phyloP scores from a whole-genome alignment of 2,329 filamentous ascomycete species.

The Claviceps spartinae region DNA sequence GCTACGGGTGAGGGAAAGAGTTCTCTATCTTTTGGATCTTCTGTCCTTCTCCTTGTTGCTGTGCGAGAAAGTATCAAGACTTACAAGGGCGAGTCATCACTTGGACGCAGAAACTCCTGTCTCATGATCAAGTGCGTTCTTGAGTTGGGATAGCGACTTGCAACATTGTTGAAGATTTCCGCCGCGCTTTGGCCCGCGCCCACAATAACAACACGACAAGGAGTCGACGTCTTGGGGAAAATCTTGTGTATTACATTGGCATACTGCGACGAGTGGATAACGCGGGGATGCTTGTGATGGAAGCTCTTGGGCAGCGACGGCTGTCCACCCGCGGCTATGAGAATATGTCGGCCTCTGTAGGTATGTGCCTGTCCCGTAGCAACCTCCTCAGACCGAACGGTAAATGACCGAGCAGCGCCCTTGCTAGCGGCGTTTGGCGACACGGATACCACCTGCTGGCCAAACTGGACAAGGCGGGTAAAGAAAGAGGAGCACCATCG shows the following conservation, averaged over 20 bases:
- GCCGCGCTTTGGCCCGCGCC: slow-evolving; percentile 87
- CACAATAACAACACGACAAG: slow-evolving; percentile 68
- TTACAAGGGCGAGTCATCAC: slow-evolving; percentile 92
- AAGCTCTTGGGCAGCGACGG: slow-evolving; percentile 58
- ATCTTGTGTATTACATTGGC: slow-evolving; percentile 48
- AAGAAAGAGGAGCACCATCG: slow-evolving; percentile 83
- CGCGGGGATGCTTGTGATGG: slow-evolving; percentile 53
- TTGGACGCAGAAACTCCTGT: slow-evolving; percentile 70
- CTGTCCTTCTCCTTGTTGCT: background rate
- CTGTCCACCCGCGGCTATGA: slow-evolving; percentile 44
- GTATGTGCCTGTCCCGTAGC: slow-evolving; percentile 40
- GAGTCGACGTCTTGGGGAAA: slow-evolving; percentile 38
- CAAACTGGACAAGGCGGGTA: slow-evolving; percentile 57
- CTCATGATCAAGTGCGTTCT: slow-evolving; percentile 69
- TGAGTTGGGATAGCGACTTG: slow-evolving; percentile 68
- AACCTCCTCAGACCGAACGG: slow-evolving; percentile 50
- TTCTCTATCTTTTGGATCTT: background rate
- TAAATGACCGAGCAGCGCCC: slow-evolving; percentile 48
- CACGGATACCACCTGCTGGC: slow-evolving; percentile 62
- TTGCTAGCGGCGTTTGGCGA: slow-evolving; percentile 34
- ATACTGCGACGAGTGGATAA: slow-evolving; percentile 86
- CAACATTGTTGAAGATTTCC: slow-evolving; percentile 87
- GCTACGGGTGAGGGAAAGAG: background rate
- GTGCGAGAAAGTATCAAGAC: slow-evolving; percentile 19
- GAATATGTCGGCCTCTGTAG: slow-evolving; percentile 50